A percentile compares a stretch with the other conserved stretches of the same genome.
phyloP scores from a whole-genome alignment of 345 rosid species.

The Eutrema heterophyllum region DNA sequence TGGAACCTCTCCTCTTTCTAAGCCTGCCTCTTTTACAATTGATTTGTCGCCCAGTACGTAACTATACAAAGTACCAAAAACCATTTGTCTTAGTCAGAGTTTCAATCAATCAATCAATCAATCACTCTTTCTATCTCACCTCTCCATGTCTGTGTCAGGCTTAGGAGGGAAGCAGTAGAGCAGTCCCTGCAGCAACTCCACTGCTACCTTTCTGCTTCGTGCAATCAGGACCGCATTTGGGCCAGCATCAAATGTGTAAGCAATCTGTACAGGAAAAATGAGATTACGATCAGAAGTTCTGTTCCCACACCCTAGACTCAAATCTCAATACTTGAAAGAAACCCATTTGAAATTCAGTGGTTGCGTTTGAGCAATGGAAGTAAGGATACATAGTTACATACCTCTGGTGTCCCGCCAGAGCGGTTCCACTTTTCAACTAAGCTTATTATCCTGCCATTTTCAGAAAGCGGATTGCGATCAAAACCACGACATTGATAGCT shows the following conservation, averaged over 20 bases:
- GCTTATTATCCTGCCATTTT: slow-evolving; percentile 67
- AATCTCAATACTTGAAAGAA: background rate
- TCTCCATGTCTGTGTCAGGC: slow-evolving; percentile 62
- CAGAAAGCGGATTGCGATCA: background rate
- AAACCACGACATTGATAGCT: background rate
- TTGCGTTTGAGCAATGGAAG: background rate
- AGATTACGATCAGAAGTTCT: background rate
- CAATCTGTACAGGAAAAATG: slow-evolving; percentile 49
- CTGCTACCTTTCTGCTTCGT: slow-evolving; percentile 54
- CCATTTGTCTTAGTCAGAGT: background rate
- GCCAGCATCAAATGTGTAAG: slow-evolving; percentile 96
- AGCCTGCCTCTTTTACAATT: slow-evolving; percentile 76
- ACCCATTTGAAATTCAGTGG: background rate
- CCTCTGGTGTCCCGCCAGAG: slow-evolving; percentile 72
- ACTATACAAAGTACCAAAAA: slow-evolving; percentile 32
- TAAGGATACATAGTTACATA: slow-evolving; percentile 35
- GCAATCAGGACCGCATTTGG: slow-evolving; percentile 90
- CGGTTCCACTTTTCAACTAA: slow-evolving; percentile 85
- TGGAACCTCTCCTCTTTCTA: slow-evolving; percentile 52
- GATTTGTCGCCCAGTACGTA: slow-evolving; percentile 79
- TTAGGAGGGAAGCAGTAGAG: slow-evolving; percentile 85
- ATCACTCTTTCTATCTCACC: slow-evolving; percentile 33
- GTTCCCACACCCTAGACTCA: background rate
- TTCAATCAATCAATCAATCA: background rate
- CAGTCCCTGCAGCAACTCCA: slow-evolving; percentile 67